Base-by-base conservation (phyloP, 331 rosid species). In the Telfairia occidentalis region DNA sequence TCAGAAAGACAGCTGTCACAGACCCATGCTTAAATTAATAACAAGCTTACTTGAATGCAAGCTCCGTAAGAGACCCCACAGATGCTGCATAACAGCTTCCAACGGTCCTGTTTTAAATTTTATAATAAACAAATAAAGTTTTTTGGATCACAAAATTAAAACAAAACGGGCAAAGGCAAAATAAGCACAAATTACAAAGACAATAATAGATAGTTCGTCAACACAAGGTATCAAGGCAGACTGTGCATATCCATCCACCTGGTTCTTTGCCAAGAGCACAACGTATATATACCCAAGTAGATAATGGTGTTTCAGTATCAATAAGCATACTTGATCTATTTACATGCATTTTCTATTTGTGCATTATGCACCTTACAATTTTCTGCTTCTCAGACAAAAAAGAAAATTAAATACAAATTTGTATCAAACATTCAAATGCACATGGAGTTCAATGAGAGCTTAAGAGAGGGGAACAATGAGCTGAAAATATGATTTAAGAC, bases 31-130 rank as follows among this genome's bases (percentile, higher is more conserved):
- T 77, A 72, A 78, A 69, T 35, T 66, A 70, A 46, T 55, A 79
- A 69, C 79, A 32, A 29, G 78, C 96, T 85, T 87, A 92, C 99
- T 84, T 95, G 99, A 81, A 95, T 95, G 86, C 99, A 95, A 38
- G 99, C 99, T 72, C 99, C 99, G 82, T 95, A 95, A 60, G 97
- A 84, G 74, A 95, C 96, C 57, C 96, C 93, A 30, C 99, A 95
- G 81, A 95, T 95, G 86, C 92, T 88, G 74, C 99, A 92, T 84
- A 92, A 82, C 84, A 95, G 87, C 90, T 92, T 95, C 99, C 99
- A 95, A 78, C 99, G 99, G 73, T 95, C 97, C 99, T 95, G 88
- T 81, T 83, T 83, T 79, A 77, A 77, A 73, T 74, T 50, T 69
- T 60, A 58, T 21, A 78, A 28, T 29, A 50, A 69, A 70, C 40